Base-by-base conservation (phyloP, 106 monocot genomes). In the Dioscorea dumetorum region DNA sequence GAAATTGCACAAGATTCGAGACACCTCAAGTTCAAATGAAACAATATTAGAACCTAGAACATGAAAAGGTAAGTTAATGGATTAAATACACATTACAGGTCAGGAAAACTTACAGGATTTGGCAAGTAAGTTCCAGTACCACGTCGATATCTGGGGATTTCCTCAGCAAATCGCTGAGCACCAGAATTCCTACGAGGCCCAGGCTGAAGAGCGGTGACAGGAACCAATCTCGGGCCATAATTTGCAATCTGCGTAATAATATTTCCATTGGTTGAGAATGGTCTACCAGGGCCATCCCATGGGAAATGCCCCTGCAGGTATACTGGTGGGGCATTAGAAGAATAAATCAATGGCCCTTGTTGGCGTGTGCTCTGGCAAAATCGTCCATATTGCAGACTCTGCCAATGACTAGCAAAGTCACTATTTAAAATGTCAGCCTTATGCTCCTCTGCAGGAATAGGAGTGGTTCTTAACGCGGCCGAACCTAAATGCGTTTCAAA, bases 81-180 rank as follows among this genome's bases (percentile, higher is more conserved):
- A 10, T 41, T 8, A 41, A 41, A 6, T 10, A 41, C 41, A 6
- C 41, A 41, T 8, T 0, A 6, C 41, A 41, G 10, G 41, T 10
- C 0, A 41, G 41, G 41, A 41, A 41, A 41, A 41, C 90, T 90
- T 84, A 94, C 94, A 67, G 84, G 82, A 64, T 90, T 94, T 67
- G 90, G 87, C n/a, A 94, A 70, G 78, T 87, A 90, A 9, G 94
- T 90, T 61, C 94, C 90, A 71, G 94, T 94, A 67, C 94, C 94
- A 71, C 77, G 80, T 67, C 90, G 84, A 74, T 70, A 90, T 58
- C 84, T 87, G 18, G 84, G 84, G 17, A 67, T 71, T 69, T 82
- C 90, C 24, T 94, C 90, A 24, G 77, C 82, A 72, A 82, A 80
- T 24, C 74, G 67, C 33, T 77, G 84, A 52, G 72, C 78, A 48